Base-by-base conservation (phyloP, 2,329 filamentous ascomycete species). In the Teratosphaeria pseudoeucalypti region DNA sequence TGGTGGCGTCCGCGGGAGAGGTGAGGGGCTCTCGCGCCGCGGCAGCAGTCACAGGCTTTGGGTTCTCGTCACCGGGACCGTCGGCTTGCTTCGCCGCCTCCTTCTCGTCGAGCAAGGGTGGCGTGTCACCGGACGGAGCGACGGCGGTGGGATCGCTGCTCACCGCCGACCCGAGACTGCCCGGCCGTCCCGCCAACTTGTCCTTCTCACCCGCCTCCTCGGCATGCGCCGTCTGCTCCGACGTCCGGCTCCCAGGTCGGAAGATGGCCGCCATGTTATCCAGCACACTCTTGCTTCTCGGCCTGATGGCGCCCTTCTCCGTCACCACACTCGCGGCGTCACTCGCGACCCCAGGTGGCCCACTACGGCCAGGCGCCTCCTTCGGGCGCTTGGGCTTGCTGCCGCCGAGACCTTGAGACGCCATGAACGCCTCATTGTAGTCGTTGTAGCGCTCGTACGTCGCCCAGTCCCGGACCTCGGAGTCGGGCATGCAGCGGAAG, bases 401-500 rank as follows among this genome's bases (percentile, higher is more conserved):
- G 75, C 76, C 78, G 29, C 83, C 72, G 65, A 77, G 66, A 67
- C 78, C 72, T 78, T 89, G 73, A 67, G 82, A 74, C 66, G 88
- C 85, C 59, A 83, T 82, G 77, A 99, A 96, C 54, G 85, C 83
- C 65, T 88, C 85, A 19, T 82, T 81, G 71, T 96, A 97, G 4
- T 85, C 81, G 58, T 83, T 81, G 70, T 88, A 95, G 65, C 95
- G 88, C 63, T 89, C 87, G 74, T 99, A 99, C 64, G 95, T 89
- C 65, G 88, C 86, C 94, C 94, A 99, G 52, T 88, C 92, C 64
- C 85, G 87, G 29, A 96, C 94, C 70, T 96, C 90, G 57, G 86
- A 96, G 72, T 99, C 94, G 1, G 94, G 94, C 89, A 95, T 95
- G 74, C 92, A 96, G 54, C 92, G 86, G 78, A 99, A 99, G 9